Percentiles rank a stretch among this genome's conserved stretches.
Conservation (phyloP, 495 filamentous ascomycete species). For the Penicillium coprophilum region DNA sequence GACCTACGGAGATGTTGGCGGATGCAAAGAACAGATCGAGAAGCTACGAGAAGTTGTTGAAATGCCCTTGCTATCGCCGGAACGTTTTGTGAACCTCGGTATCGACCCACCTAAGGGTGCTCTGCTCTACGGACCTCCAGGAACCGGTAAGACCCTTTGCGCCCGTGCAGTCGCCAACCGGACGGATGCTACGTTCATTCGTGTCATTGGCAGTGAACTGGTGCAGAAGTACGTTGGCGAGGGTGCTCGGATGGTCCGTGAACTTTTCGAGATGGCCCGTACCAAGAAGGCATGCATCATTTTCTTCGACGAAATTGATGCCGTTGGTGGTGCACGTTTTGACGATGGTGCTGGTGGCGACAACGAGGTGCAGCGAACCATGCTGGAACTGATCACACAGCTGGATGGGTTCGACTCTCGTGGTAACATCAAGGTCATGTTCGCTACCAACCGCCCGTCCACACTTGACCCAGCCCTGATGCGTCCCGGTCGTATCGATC, state of each 20-base stretch:
- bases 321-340: slow-evolving; percentile 95
- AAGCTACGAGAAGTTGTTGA: slow-evolving; percentile 98
- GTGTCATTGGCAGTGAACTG: slow-evolving; percentile 94
- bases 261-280: slow-evolving; percentile 98
- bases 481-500: slow-evolving; percentile 95
- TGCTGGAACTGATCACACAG: slow-evolving; percentile 98
- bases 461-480: slow-evolving; percentile 95
- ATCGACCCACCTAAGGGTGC: slow-evolving; percentile 99
- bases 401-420: slow-evolving; percentile 95
- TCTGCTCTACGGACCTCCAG: slow-evolving; percentile 92
- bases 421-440: slow-evolving; percentile 99
- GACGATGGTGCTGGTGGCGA: slow-evolving; percentile 97
- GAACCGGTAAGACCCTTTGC: slow-evolving; percentile 97
- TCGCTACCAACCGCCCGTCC: slow-evolving; percentile 95
- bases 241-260: slow-evolving; percentile 95
- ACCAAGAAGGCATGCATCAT: slow-evolving; percentile 99
- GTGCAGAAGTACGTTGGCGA: slow-evolving; percentile 99
- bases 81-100: slow-evolving; percentile 94
- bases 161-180: slow-evolving; percentile 95
- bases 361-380: slow-evolving; percentile 99
- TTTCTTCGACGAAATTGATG: slow-evolving; percentile 99
- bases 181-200: slow-evolving; percentile 97
- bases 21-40: slow-evolving; percentile 99
- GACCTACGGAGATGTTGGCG: slow-evolving; percentile 97
- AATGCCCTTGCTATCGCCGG: slow-evolving; percentile 93